Evolutionary conservation across 768 basidiomycete genomes (phyloP).

Genomic region (Kondoa subrosea): DNA sequence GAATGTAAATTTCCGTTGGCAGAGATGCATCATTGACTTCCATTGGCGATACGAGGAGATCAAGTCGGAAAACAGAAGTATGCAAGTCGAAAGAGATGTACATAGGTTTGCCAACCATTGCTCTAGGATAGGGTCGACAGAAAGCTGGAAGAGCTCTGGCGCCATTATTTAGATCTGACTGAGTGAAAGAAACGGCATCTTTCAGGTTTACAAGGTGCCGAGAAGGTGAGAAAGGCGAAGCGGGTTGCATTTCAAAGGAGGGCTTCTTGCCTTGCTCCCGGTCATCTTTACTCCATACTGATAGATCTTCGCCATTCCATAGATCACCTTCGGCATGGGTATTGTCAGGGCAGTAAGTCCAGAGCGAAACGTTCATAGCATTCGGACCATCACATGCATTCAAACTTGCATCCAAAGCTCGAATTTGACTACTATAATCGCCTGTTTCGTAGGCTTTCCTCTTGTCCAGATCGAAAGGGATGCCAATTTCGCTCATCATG

Average conservation of each 20-base stretch:
- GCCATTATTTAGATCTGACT: slow-evolving; percentile 50
- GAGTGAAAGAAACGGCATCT: no score
- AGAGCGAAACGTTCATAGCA: slow-evolving; percentile 34
- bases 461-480: slow-evolving; percentile 81
- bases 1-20: slow-evolving; percentile 81
- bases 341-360: slow-evolving; percentile 43
- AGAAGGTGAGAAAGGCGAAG: no score
- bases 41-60: slow-evolving; percentile 45
- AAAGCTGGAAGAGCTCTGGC: slow-evolving; percentile 72
- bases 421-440: slow-evolving; percentile 43
- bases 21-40: slow-evolving; percentile 39
- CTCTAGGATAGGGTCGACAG: slow-evolving; percentile 61
- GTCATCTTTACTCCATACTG: slow-evolving; percentile 69
- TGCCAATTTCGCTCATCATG: slow-evolving; percentile 88
- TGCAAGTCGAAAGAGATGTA: slow-evolving; percentile 60
- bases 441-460: slow-evolving; percentile 66
- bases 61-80: slow-evolving; percentile 52
- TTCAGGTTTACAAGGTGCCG: background rate
- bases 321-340: slow-evolving; percentile 80
- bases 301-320: slow-evolving; percentile 93
- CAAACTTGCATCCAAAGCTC: slow-evolving; percentile 34
- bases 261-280: slow-evolving; percentile 3
- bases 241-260: background rate
- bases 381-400: slow-evolving; percentile 36
- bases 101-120: slow-evolving; percentile 50